These are phyloP conservation scores for Albugo candida DNA, from an alignment of 352 stramenopile species.

Conservation along the genomic window DNA sequence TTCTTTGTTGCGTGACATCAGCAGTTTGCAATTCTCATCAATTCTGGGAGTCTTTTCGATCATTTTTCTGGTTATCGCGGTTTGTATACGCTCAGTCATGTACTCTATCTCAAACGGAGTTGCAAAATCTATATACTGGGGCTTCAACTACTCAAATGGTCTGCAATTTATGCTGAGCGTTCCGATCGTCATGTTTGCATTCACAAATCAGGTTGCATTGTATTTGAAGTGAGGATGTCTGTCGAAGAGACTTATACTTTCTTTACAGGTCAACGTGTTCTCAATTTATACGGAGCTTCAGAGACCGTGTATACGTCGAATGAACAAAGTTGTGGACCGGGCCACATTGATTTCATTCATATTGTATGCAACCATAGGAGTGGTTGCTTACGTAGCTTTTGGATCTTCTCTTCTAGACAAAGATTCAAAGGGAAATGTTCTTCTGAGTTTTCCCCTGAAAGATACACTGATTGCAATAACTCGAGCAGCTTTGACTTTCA, in stretches of 20 bases:
- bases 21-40: slow-evolving; percentile 68
- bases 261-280: slow-evolving; percentile 58
- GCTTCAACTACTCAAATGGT: slow-evolving; percentile 39
- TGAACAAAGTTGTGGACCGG: slow-evolving; percentile 77
- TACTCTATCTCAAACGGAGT: slow-evolving; percentile 28
- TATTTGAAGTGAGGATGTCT: background rate
- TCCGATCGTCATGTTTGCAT: slow-evolving; percentile 78
- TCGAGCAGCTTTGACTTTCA: slow-evolving; percentile 74
- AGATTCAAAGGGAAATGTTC: slow-evolving; percentile 65
- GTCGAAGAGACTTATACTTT: background rate
- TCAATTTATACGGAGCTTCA: slow-evolving; percentile 81
- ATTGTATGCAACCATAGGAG: slow-evolving; percentile 59
- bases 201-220: slow-evolving; percentile 56
- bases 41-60: slow-evolving; percentile 70
- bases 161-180: slow-evolving; percentile 73
- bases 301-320: slow-evolving; percentile 64
- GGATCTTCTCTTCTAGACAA: slow-evolving; percentile 33
- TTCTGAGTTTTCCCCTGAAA: slow-evolving; percentile 54
- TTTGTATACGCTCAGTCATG: slow-evolving; percentile 65
- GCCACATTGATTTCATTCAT: slow-evolving; percentile 49
- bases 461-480: slow-evolving; percentile 65
- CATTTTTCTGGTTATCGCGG: slow-evolving; percentile 66
- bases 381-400: slow-evolving; percentile 66
- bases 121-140: slow-evolving; percentile 46
- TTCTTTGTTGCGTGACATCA: slow-evolving; percentile 69